Evolutionary conservation across 192 early-diverging fungal genomes (phyloP).

Genomic region (Paraglomus brasilianum): DNA sequence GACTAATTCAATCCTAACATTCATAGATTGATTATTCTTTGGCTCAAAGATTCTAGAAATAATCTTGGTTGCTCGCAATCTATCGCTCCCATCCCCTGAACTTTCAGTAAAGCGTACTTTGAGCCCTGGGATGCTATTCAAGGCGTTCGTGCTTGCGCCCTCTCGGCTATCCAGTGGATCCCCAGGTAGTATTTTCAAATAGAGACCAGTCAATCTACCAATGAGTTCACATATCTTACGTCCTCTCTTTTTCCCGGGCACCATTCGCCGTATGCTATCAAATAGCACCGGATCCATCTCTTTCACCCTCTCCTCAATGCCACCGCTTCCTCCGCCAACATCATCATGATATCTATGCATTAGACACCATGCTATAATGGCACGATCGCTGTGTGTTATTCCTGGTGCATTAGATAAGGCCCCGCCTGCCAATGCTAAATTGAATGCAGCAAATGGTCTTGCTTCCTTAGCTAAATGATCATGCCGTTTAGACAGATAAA

Average conservation of each 20-base stretch:
- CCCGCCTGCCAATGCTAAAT: constrained; percentile 51
- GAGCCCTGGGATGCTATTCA: no score
- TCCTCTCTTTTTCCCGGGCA: constrained; percentile 43
- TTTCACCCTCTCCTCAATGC: background rate
- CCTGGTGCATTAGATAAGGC: constrained; percentile 52
- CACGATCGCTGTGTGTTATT: constrained; percentile 49
- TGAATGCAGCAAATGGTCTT: constrained; percentile 49
- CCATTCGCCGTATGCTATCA: constrained; percentile 40
- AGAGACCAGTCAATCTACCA: constrained; percentile 44
- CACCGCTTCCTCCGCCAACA: constrained; percentile 27
- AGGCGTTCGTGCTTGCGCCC: no score
- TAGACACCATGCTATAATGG: constrained; percentile 48
- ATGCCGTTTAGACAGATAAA: constrained; percentile 48
- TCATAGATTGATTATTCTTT: no score
- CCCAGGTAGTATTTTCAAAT: no score
- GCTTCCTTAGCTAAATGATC: constrained; percentile 54
- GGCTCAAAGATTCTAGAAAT: no score
- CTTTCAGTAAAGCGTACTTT: no score
- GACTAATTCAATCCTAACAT: no score
- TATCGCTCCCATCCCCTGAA: no score
- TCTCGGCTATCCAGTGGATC: no score
- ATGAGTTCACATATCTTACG: constrained; percentile 48
- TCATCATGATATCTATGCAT: constrained; percentile 51
- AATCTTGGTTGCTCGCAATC: no score
- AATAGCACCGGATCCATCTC: constrained; percentile 38